Conservation (phyloP, 2,329 filamentous ascomycete species). For the Aspergillus aculeatus region DNA sequence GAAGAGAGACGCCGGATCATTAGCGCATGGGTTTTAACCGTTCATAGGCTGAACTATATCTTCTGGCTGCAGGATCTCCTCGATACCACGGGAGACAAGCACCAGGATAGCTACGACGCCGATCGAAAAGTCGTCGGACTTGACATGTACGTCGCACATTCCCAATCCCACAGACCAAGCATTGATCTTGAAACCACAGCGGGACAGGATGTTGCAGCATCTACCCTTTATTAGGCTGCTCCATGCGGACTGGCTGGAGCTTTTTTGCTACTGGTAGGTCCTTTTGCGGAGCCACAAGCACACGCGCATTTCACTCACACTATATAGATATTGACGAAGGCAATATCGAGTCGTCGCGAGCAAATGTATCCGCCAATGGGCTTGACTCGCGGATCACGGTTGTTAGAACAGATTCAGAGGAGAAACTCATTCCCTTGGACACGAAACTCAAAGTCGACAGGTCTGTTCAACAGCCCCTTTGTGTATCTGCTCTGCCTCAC, state of each 20-base stretch:
- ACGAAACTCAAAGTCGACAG: slow-evolving; percentile 34
- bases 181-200: slow-evolving; percentile 35
- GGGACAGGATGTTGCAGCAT: slow-evolving; percentile 90
- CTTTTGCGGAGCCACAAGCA: neutral
- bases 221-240: slow-evolving; percentile 78
- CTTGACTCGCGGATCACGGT: slow-evolving; percentile 65
- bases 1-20: neutral
- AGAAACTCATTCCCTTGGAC: slow-evolving; percentile 64
- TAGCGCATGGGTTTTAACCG: slow-evolving; percentile 9
- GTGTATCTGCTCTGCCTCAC: slow-evolving; percentile 7
- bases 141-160: slow-evolving; percentile 59
- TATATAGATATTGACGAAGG: slow-evolving; percentile 68
- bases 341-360: slow-evolving; percentile 64
- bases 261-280: slow-evolving; percentile 64
- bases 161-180: neutral
- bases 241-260: slow-evolving; percentile 66
- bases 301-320: neutral
- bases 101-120: slow-evolving; percentile 52
- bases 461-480: slow-evolving; percentile 8
- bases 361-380: slow-evolving; percentile 67
- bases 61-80: slow-evolving; percentile 82
- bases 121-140: slow-evolving; percentile 64
- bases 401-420: slow-evolving; percentile 52
- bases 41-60: slow-evolving; percentile 77
- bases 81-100: slow-evolving; percentile 61